Evolutionary conservation across 495 filamentous ascomycete genomes (phyloP), one percentile per base, ranked within the genome.

Genomic region (Podospora sp.): DNA sequence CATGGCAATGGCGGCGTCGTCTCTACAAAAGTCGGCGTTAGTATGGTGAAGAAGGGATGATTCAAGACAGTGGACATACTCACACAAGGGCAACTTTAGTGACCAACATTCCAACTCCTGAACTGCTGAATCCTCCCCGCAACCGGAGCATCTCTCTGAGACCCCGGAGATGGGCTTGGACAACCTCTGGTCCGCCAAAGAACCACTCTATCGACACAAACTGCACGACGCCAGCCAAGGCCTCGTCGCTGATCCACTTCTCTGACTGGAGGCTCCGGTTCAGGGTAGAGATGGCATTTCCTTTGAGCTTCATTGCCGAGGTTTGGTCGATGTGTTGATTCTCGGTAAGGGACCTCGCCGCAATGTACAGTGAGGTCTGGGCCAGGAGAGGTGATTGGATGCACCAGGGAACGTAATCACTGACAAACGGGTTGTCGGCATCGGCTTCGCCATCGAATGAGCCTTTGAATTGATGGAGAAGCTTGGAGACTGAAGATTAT

Each of bases 401-500:
- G 46, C 62, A 69, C 62, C 63, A 70, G 8, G 72, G 72, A 0
- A 71, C 70, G 29, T 68, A 71, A 46, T 72, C 53, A 46, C 53
- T 70, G 62, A 72, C 50, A 22, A 70, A 70, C 11, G 68, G 70
- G 29, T 72, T 71, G 52, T 70, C 68, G 3, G 72, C 50, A 46
- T 72, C 70, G 16, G 70, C 63, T 20, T 65, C 56, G 6, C 72
- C 72, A 63, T 69, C 67, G 29, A 72, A 70, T 1, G 64, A 70
- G 21, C 66, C 69, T 56, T 74, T 72, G 73, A 83, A 66, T 79
- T 84, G 63, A 76, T 82, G 62, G 69, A 79, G 60, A 76, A 85
- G 70, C 87, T 91, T 68, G 82, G 89, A 51, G 77, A 77, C 27
- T 91, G 80, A 71, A 12, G 16, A 27, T 85, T 22, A n/a, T 22